phyloP scores from a whole-genome alignment of 2,329 filamentous ascomycete species.

The Cercospora janseana region DNA sequence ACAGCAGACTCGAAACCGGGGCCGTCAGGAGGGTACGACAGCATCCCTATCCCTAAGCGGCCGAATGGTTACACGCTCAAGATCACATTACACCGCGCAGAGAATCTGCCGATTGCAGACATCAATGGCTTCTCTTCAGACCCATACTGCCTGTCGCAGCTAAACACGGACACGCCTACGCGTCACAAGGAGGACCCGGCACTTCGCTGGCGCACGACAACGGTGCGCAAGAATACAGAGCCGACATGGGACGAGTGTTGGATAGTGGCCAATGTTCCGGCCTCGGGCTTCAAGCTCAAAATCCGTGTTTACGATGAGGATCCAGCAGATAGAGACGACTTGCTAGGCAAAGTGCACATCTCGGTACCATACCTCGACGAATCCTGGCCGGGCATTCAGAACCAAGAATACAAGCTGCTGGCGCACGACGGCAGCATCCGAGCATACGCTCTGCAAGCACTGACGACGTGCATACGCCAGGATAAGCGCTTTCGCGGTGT shows the following conservation, averaged over 20 bases:
- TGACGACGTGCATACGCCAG: conserved; percentile 62
- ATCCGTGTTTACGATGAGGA: conserved; percentile 90
- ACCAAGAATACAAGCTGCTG: conserved; percentile 68
- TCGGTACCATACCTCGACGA: conserved; percentile 59
- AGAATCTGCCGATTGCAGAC: conserved; percentile 80
- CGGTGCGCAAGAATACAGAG: conserved; percentile 67
- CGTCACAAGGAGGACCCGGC: conserved; percentile 84
- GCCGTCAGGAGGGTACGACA: conserved; percentile 76
- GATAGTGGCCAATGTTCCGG: conserved; percentile 83
- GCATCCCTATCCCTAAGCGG: conserved; percentile 70
- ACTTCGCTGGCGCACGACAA: conserved; percentile 71
- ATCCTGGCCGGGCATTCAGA: conserved; percentile 66
- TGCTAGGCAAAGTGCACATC: conserved; percentile 81
- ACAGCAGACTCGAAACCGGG: conserved; percentile 21
- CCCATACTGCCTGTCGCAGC: conserved; percentile 75
- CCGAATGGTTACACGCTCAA: conserved; percentile 75
- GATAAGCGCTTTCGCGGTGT: conserved; percentile 66
- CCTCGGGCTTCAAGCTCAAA: conserved; percentile 78
- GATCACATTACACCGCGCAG: conserved; percentile 78
- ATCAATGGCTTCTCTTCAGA: conserved; percentile 75
- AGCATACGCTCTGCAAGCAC: conserved; percentile 71
- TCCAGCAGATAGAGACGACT: conserved; percentile 78
- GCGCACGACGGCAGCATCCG: conserved; percentile 85
- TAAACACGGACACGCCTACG: conserved; percentile 67
- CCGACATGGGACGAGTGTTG: conserved; percentile 83